Evolutionary conservation across 2,329 filamentous ascomycete species (phyloP).

Genomic region (Nigrograna mackinnonii): DNA sequence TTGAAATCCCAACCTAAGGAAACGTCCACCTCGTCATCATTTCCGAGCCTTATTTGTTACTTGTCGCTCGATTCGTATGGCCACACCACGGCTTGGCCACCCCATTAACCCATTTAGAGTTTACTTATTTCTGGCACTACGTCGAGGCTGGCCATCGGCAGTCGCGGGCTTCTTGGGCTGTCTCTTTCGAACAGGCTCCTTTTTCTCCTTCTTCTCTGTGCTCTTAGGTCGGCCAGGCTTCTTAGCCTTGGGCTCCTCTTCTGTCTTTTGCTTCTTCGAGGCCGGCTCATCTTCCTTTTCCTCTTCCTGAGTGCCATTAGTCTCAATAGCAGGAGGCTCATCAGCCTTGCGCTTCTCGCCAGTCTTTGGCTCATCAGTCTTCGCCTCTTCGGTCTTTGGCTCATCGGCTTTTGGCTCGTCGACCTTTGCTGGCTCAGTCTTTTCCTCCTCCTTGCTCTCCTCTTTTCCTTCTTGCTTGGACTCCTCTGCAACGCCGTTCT

Average conservation of each 20-base stretch:
- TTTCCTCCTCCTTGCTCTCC: constrained; percentile 29
- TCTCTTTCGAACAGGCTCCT: constrained; percentile 46
- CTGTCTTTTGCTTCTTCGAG: constrained; percentile 35
- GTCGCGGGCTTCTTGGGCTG: constrained; percentile 55
- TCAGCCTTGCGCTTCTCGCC: constrained; percentile 39
- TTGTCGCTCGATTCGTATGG: no score
- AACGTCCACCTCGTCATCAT: no score
- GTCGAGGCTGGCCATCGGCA: constrained; percentile 51
- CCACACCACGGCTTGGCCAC: no score
- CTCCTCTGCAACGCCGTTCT: constrained; percentile 23
- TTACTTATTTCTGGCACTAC: constrained; percentile 48
- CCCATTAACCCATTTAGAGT: constrained; percentile 10
- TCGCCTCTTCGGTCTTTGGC: constrained; percentile 29
- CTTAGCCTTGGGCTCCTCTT: constrained; percentile 33
- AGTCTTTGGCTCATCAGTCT: constrained; percentile 35
- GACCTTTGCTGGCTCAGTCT: constrained; percentile 27
- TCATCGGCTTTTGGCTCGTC: constrained; percentile 29
- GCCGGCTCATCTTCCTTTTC: constrained; percentile 31
- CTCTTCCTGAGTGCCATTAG: constrained; percentile 24
- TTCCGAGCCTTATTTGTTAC: no score
- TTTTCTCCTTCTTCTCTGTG: constrained; percentile 43
- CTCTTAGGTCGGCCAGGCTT: constrained; percentile 45
- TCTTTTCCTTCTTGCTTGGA: constrained; percentile 14
- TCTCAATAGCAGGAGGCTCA: constrained; percentile 21
- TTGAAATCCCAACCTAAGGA: no score